A percentile compares a stretch with the other conserved stretches of the same genome.
phyloP scores from a whole-genome alignment of 805 yeast genomes.

The Yarrowia sp. region DNA sequence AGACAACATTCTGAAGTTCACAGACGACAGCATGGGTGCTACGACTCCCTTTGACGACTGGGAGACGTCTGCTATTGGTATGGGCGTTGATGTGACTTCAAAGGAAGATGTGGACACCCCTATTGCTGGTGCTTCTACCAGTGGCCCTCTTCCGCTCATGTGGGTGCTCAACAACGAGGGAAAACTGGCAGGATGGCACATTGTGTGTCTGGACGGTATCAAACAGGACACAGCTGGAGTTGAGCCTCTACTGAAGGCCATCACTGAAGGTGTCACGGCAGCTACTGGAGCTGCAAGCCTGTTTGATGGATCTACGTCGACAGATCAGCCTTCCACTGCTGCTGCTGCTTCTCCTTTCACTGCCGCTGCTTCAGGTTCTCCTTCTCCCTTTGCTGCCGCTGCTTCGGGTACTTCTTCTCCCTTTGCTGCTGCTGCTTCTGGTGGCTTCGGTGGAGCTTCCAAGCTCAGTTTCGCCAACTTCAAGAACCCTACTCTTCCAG shows the following conservation, averaged over 20 bases:
- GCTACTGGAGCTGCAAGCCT: slow-evolving; percentile 39
- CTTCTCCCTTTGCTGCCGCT: background rate
- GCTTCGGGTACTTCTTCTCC: slow-evolving; percentile 4
- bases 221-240: slow-evolving; percentile 49
- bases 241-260: slow-evolving; percentile 39
- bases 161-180: slow-evolving; percentile 72
- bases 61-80: slow-evolving; percentile 72
- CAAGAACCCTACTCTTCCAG: slow-evolving; percentile 10
- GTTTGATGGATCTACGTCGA: slow-evolving; percentile 1
- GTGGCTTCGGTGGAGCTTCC: slow-evolving; percentile 22
- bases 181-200: slow-evolving; percentile 65
- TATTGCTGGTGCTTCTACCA: slow-evolving; percentile 62
- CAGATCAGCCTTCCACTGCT: background rate
- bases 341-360: slow-evolving; percentile 14
- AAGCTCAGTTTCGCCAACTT: slow-evolving; percentile 13
- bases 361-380: background rate
- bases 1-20: slow-evolving; percentile 54
- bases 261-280: slow-evolving; percentile 11
- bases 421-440: slow-evolving; percentile 3
- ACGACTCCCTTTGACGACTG: slow-evolving; percentile 73
- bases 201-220: slow-evolving; percentile 64
- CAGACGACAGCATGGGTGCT: slow-evolving; percentile 76
- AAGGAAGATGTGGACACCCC: slow-evolving; percentile 59
- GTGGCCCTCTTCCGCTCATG: slow-evolving; percentile 68
- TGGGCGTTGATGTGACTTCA: slow-evolving; percentile 65